Evolutionary conservation across 2,329 filamentous ascomycete species (phyloP).

Genomic region (Epichloe festucae): DNA sequence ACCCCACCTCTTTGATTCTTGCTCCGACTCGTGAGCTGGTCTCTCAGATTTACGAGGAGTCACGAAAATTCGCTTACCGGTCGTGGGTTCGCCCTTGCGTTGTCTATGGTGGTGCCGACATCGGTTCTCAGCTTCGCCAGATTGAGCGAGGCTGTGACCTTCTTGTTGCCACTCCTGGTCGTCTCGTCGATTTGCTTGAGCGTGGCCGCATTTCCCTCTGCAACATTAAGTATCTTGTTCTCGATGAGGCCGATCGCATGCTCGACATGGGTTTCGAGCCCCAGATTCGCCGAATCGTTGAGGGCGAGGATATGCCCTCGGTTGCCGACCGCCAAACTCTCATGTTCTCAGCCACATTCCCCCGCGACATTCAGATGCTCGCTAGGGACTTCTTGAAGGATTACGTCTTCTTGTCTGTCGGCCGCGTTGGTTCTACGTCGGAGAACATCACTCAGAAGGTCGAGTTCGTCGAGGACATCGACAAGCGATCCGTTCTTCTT

Average conservation of each 20-base stretch:
- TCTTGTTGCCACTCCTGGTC: slow-evolving; percentile 89
- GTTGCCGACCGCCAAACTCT: slow-evolving; percentile 84
- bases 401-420: slow-evolving; percentile 97
- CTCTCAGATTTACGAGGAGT: slow-evolving; percentile 95
- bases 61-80: slow-evolving; percentile 96
- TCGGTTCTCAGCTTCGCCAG: slow-evolving; percentile 93
- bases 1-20: slow-evolving; percentile 89
- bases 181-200: slow-evolving; percentile 96
- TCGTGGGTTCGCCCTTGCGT: slow-evolving; percentile 98
- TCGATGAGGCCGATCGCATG: slow-evolving; percentile 99
- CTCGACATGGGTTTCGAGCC: slow-evolving; percentile 99
- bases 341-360: slow-evolving; percentile 99
- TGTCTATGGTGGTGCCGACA: slow-evolving; percentile 97
- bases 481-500: slow-evolving; percentile 95
- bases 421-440: slow-evolving; percentile 96
- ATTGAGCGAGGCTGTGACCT: slow-evolving; percentile 96
- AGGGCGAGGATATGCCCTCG: slow-evolving; percentile 92
- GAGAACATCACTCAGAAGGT: slow-evolving; percentile 99
- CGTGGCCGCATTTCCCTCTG: slow-evolving; percentile 92
- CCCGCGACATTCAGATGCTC: slow-evolving; percentile 94
- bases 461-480: slow-evolving; percentile 89
- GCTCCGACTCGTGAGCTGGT: slow-evolving; percentile 97
- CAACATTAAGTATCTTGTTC: slow-evolving; percentile 98
- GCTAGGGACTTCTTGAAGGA: slow-evolving; percentile 98
- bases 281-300: slow-evolving; percentile 96